phyloP scores from a whole-genome alignment of 2,329 filamentous ascomycete species.

The Clonostachys sp. region DNA sequence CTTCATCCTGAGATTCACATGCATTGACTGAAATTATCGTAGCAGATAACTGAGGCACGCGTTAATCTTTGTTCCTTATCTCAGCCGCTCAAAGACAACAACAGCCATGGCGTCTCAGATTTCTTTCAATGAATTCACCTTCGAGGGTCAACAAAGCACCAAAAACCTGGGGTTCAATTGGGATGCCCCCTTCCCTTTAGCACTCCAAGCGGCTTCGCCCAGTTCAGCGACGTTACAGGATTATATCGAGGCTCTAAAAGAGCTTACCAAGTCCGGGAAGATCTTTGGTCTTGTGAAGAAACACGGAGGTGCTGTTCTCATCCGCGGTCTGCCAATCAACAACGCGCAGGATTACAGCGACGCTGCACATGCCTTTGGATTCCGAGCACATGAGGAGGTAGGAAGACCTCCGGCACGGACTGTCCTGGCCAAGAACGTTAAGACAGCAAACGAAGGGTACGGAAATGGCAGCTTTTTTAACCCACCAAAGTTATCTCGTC shows the following conservation, averaged over 20 bases:
- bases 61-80: too few species aligned
- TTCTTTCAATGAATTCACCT: conserved; percentile 9
- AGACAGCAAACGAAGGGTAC: conserved; percentile 27
- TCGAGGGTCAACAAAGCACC: conserved; percentile 14
- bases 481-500: background rate
- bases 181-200: conserved; percentile 13
- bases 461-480: background rate
- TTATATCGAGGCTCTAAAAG: background rate
- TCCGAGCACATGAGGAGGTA: conserved; percentile 23
- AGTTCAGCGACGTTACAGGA: background rate
- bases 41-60: too few species aligned
- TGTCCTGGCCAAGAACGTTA: conserved; percentile 23
- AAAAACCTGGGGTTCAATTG: conserved; percentile 9
- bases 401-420: conserved; percentile 23
- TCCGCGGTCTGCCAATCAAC: conserved; percentile 22
- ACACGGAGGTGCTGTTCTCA: conserved; percentile 24
- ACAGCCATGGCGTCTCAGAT: too few species aligned
- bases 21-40: too few species aligned
- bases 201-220: conserved; percentile 4
- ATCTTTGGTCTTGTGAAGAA: conserved; percentile 12
- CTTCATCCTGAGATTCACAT: too few species aligned
- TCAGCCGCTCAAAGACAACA: too few species aligned
- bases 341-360: conserved; percentile 23
- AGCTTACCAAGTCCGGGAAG: conserved; percentile 14
- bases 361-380: conserved; percentile 25